Evolutionary conservation across 768 basidiomycete species (phyloP).

Genomic region (Podaxis sp.): DNA sequence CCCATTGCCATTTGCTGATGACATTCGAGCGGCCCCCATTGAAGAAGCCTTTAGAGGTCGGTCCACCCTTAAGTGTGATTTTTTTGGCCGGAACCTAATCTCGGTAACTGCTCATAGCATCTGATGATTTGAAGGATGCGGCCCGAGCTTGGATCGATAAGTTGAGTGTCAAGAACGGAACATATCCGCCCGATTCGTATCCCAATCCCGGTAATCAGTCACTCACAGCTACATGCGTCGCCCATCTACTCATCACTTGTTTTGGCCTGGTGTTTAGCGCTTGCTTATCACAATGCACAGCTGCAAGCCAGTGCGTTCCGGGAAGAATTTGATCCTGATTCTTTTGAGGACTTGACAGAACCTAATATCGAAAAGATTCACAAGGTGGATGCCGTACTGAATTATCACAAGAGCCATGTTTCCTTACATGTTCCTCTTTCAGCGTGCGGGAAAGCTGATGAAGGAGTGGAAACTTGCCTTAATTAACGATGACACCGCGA

Average conservation of each 20-base stretch:
- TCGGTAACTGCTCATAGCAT: constrained; percentile 43
- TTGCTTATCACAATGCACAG: constrained; percentile 87
- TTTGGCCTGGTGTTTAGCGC: constrained; percentile 42
- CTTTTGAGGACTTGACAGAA: constrained; percentile 79
- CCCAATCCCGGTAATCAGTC: constrained; percentile 77
- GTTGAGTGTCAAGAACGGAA: constrained; percentile 71
- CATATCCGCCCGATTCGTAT: constrained; percentile 87
- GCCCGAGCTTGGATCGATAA: constrained; percentile 79
- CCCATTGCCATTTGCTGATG: constrained; percentile 92
- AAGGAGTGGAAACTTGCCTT: constrained; percentile 70
- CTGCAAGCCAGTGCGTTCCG: constrained; percentile 92
- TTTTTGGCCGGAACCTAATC: not conserved
- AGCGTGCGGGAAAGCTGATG: constrained; percentile 44
- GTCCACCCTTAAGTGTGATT: constrained; percentile 34
- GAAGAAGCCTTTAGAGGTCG: constrained; percentile 68
- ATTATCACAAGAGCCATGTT: constrained; percentile 55
- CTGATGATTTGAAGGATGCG: constrained; percentile 61
- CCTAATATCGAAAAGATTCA: constrained; percentile 81
- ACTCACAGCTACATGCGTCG: constrained; percentile 14
- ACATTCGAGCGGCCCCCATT: constrained; percentile 79
- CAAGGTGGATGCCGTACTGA: constrained; percentile 47
- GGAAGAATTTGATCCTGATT: constrained; percentile 77
- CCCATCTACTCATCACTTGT: constrained; percentile 12
- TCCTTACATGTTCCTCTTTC: constrained; percentile 14
- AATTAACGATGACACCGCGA: constrained; percentile 62